A percentile compares a stretch with the other conserved stretches of the same genome.
phyloP scores from a whole-genome alignment of 345 rosid species.

The Aurinia saxatilis region DNA sequence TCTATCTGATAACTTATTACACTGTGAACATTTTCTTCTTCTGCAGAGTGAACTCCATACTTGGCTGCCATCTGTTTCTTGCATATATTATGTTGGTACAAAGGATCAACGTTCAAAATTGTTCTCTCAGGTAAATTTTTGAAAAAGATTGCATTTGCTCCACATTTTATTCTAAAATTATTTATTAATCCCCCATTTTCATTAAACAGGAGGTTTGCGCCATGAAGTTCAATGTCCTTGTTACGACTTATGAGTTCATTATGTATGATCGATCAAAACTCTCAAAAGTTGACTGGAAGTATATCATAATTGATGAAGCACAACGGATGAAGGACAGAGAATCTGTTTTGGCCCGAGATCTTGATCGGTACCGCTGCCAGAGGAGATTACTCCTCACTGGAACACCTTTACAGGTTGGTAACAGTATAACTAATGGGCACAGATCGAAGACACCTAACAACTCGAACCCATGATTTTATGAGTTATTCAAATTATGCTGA shows the following conservation, averaged over 20 bases:
- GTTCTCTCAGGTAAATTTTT: constrained; percentile 76
- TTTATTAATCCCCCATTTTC: constrained; percentile 21
- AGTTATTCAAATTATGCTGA: constrained; percentile 1
- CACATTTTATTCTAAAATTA: constrained; percentile 4
- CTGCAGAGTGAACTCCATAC: constrained; percentile 90
- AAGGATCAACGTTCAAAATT: constrained; percentile 93
- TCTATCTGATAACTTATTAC: background rate
- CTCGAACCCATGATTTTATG: constrained; percentile 2
- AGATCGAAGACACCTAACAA: background rate
- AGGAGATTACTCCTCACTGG: constrained; percentile 99
- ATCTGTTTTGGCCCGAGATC: constrained; percentile 99
- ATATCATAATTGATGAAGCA: constrained; percentile 97
- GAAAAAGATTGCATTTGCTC: constrained; percentile 8
- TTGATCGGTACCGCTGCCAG: constrained; percentile 97
- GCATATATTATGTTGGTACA: constrained; percentile 90
- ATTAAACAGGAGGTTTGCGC: constrained; percentile 81
- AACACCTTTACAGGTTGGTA: constrained; percentile 96
- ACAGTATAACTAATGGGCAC: constrained; percentile 7
- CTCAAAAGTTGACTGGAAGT: constrained; percentile 97
- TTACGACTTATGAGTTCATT: constrained; percentile 97
- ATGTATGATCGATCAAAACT: constrained; percentile 98
- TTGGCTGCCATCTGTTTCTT: constrained; percentile 96
- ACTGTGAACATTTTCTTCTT: background rate
- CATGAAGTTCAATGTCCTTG: constrained; percentile 95
- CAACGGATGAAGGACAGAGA: constrained; percentile 99